Percentiles rank a stretch among this genome's conserved stretches.
Evolutionary conservation across 345 rosid species (phyloP).

Genomic region (Eucalyptus sp.): DNA sequence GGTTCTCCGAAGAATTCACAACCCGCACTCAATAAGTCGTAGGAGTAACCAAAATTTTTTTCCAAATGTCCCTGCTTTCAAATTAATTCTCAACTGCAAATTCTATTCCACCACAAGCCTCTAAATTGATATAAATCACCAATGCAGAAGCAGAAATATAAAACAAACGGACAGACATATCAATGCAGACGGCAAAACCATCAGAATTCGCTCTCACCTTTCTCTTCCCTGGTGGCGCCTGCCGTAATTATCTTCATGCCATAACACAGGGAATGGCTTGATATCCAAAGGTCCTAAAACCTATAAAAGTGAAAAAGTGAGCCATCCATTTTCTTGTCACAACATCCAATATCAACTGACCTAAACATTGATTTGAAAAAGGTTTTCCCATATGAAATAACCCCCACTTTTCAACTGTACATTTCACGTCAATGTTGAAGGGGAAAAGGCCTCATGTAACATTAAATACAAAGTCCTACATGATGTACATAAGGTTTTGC

Average conservation of each 20-base stretch:
- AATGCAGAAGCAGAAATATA: neutral
- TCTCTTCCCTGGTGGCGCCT: conserved; percentile 78
- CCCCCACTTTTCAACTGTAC: neutral
- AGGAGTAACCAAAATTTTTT: neutral
- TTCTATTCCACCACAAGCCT: neutral
- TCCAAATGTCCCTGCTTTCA: neutral
- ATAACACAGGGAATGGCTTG: conserved; percentile 71
- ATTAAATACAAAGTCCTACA: neutral
- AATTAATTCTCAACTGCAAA: neutral
- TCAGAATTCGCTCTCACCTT: conserved; percentile 27
- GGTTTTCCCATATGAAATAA: neutral
- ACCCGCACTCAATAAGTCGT: neutral
- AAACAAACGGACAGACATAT: neutral
- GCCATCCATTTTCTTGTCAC: neutral
- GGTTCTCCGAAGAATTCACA: neutral
- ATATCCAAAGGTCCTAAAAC: conserved; percentile 53
- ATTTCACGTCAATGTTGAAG: neutral
- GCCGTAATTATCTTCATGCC: conserved; percentile 86
- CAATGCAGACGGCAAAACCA: neutral
- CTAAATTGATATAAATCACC: neutral
- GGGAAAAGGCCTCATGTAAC: neutral
- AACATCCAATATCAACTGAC: neutral
- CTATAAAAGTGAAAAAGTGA: conserved; percentile 26
- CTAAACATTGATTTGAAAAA: neutral
- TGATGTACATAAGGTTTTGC: neutral